Evolutionary conservation across 2,329 filamentous ascomycete genomes (phyloP), one percentile per base, ranked within the genome.

Genomic region (Fusarium decemcellulare): DNA sequence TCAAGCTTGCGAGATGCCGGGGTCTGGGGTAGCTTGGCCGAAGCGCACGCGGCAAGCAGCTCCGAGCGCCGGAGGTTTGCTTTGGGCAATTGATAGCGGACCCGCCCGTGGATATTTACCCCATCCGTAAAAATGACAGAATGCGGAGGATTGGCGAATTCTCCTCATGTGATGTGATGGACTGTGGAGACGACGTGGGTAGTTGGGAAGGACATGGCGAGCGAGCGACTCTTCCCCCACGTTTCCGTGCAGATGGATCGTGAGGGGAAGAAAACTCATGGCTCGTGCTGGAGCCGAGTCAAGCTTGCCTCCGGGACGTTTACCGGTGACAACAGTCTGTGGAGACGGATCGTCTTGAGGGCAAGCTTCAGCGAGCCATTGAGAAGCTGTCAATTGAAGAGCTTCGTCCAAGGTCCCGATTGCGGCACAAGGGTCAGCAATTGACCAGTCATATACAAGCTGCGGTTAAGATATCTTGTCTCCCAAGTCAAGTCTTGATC

Each of bases 21-120:
- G 12, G 32, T 34, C 32, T 7, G 32, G 32, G 32, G 32, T 34
- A 34, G 7, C 32, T 34, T 34, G 32, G 32, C 32, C 32, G 32
- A 34, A 23, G 23, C 32, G 32, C 9, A 34, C 3, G 12, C 32
- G 32, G 32, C 32, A 32, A 14, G 32, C 40, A 16, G 34, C 39
- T 53, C 59, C 58, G 62, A 52, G 30, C n/a, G 32, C 50, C 63
- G 63, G 59, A 30, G 47, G 34, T 30, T 15, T n/a, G 34, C 23
- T 42, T 56, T 47, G 27, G 53, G 58, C 50, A 66, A 48, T 46
- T 60, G 15, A 59, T 48, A 56, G 63, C 63, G 62, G 27, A 51
- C 18, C 16, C 12, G 29, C 8, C 32, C 32, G 12, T 34, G 8
- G 32, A 12, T 34, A 9, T 34, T 34, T 34, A 4, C 32, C 18